Base-by-base conservation (phyloP, 2,329 filamentous ascomycete species). In the Thermoascus crustaceus region DNA sequence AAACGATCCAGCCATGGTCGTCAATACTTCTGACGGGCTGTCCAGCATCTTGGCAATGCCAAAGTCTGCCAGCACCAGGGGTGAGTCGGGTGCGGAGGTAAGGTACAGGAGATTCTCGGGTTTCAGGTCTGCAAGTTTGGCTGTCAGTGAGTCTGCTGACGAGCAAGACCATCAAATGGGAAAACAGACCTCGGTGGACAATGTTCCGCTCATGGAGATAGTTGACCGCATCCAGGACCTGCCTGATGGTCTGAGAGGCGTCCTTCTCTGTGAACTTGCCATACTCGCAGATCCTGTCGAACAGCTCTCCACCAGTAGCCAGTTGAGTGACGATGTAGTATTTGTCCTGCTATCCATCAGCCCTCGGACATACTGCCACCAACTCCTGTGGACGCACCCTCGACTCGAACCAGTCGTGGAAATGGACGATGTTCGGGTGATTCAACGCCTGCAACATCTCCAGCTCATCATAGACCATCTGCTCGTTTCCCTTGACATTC, bases 251-350 rank as follows among this genome's bases (percentile, higher is more conserved):
- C 63, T 91, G 82, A 13, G 88, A 89, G 8, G 87, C 88, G 67
- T 98, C 91, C 68, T 94, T 96, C 62, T 98, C 91, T 9, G 91
- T 98, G 67, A 96, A 98, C 60, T 86, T 94, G 52, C 91, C 93
- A 64, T 93, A 85, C 57, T 96, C 88, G 67, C 91, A 98, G 52
- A 98, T 98, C 38, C 93, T 82, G 57, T 98, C 91, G 63, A 98
- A 98, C 44, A 98, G 69, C 67, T 98, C 91, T 60, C 91, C 91
- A 48, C 91, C 91, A 0, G 85, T 94, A 26, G 91, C 91, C 37
- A 98, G 73, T 64, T 98, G 83, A 20, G 91, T 98, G 51, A 98
- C 88, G 50, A 98, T 96, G 63, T 98, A 98, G 69, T 94, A 98
- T 71, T 98, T 98, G 71, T 98, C 91, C 87, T 94, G 51, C 19